Evolutionary conservation across 257 asterid species (phyloP), one percentile per base, ranked within the genome.

Genomic region (Rehmannia glutinosa): DNA sequence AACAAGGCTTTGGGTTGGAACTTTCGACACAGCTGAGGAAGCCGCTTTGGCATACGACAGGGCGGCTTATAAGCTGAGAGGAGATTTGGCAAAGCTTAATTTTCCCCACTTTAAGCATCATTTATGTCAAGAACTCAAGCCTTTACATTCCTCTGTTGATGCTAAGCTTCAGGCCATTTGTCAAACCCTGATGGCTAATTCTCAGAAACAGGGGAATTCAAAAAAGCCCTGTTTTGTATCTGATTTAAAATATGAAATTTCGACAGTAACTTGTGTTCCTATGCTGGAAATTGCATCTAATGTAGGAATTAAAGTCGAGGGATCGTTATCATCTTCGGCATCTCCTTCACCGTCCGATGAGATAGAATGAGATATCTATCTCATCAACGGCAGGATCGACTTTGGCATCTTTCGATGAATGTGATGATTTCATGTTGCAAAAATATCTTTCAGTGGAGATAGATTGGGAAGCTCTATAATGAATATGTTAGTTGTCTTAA

Each of bases 1-100:
- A 23, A 88, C 95, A 8, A 72, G 97, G 72, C 95, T 91, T 58
- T 91, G 96, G 96, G 93, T 91, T 12, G 97, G 97, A 16, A 91
- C 97, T 2, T 91, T 91, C n/a, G 96, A 91, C 27, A 84, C 96
- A 0, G 95, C 97, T 10, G 97, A 88, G 64, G 96, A 88, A 5
- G 97, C 97, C 0, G 97, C 96, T 15, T 46, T 88, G 78, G 97
- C 96, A 36, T 91, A 91, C 17, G 97, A 91, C 63, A 77, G 75
- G 28, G 97, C 97, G 1, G 97, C 97, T 30, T 84, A 91, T 73
- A 91, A 86, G 78, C 88, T 91, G 8, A 73, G 97, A n/a, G 96
- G 96, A 2, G 97, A 91, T 42, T 80, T 73, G 30, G 94, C 97
- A 0, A 82, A 93, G 80, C 88, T 91, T 5, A 91, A 91, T 57